Base-by-base conservation (phyloP, 768 basidiomycete genomes). In the Lactarius pseudohatsudake region DNA sequence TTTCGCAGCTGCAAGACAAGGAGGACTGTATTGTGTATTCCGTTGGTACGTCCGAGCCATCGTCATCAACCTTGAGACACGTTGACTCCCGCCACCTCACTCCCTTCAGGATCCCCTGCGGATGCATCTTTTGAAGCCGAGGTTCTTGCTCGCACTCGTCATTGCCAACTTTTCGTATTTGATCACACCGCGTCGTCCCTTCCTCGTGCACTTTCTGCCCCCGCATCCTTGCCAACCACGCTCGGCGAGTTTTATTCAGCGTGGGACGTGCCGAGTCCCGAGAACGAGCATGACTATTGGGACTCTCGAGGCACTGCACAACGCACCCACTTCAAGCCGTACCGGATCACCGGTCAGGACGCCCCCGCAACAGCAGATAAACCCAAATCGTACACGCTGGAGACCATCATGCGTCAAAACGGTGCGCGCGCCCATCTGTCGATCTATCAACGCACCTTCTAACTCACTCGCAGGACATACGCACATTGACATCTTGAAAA, bases 61-160 rank as follows among this genome's bases (percentile, higher is more conserved):
- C 36, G 8, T 53, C 30, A 16, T 62, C 45, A 28, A 34, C 32
- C 45, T 65, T 32, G 41, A 55, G 54, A 65, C 50, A 47, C 64
- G 41, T 61, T 61, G 59, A 61, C 34, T 7, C 55, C 10, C 57
- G 22, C 13, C 11, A 59, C 32, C 57, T 10, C 36, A 20, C 59
- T 22, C 30, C 11, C 60, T 10, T 57, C 47, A 80, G 79, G 80
- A 43, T 82, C 86, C 75, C 85, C 84, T 75, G 78, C 82, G 57
- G 86, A 88, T 61, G 84, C 86, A 4, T 85, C 86, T 5, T 89
- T 88, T 68, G 88, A 89, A 70, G 81, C 83, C 4, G 84, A 81
- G 40, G 72, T 88, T 56, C 78, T 89, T 16, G 79, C 80, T 34
- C 77, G 77, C 16, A 78, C 79, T 38, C 74, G 73, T n/a, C 64